Conservation (phyloP, 2,329 filamentous ascomycete genomes). For the Aspergillus brunneoviolaceus region DNA sequence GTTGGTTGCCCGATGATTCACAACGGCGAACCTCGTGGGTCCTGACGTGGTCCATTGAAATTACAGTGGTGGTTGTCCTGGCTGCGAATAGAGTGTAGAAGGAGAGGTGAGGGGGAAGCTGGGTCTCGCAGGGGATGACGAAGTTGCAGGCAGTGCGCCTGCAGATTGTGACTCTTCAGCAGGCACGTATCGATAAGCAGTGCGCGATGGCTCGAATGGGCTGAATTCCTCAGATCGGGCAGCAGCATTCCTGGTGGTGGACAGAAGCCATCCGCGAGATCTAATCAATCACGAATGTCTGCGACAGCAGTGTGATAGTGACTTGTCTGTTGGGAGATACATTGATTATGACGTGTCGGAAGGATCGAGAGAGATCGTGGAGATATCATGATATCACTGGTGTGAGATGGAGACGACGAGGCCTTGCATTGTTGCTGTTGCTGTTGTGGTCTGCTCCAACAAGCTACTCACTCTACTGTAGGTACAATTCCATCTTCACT, state of each 20-base stretch:
- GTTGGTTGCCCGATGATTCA: slow-evolving; percentile 1
- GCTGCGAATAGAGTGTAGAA: not conserved
- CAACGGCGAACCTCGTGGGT: slow-evolving; percentile 7
- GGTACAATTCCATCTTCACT: not conserved
- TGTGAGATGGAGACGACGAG: not conserved
- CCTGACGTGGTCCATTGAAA: slow-evolving; percentile 12
- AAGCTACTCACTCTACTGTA: too few relatives aligned
- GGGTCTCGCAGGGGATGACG: not conserved
- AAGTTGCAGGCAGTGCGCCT: not conserved
- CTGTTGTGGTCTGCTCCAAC: too few relatives aligned
- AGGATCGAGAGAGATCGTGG: not conserved
- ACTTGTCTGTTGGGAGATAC: too few relatives aligned
- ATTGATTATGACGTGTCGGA: not conserved
- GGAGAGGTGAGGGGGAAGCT: not conserved
- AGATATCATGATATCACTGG: not conserved
- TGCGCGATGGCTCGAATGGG: not conserved
- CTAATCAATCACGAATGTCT: slow-evolving; percentile 5
- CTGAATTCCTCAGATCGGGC: slow-evolving; percentile 6
- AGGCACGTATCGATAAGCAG: slow-evolving; percentile 8
- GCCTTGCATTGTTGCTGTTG: not conserved
- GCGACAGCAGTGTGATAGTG: not conserved
- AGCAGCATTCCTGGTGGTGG: slow-evolving; percentile 5
- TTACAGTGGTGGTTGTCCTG: slow-evolving; percentile 2
- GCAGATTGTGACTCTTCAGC: not conserved
- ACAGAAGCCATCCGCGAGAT: not conserved